A percentile compares a stretch with the other conserved stretches of the same genome.
These are phyloP conservation scores for Roridomyces roridus DNA, from an alignment of 768 basidiomycete genomes.

Conservation along the genomic window DNA sequence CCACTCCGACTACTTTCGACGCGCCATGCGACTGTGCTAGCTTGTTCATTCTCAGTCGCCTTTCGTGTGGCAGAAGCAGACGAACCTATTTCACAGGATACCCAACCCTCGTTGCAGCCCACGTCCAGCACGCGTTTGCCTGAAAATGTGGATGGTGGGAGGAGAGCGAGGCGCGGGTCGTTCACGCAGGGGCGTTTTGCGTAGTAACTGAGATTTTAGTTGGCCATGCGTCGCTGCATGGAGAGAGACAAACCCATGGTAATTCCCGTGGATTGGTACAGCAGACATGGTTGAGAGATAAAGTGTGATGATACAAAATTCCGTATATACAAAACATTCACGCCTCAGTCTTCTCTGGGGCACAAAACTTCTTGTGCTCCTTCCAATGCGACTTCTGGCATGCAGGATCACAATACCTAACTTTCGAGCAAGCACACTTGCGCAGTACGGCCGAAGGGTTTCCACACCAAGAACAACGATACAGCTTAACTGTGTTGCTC, in stretches of 20 bases:
- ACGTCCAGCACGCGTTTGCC: conserved; percentile 76
- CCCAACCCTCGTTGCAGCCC: conserved; percentile 87
- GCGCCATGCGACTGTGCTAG: conserved; percentile 72
- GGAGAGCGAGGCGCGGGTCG: conserved; percentile 71
- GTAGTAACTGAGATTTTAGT: conserved; percentile 70
- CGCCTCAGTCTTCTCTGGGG: not conserved
- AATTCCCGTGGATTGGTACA: conserved; percentile 74
- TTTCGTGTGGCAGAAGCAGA: not conserved
- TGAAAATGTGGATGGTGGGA: conserved; percentile 60
- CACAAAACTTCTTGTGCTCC: conserved; percentile 31
- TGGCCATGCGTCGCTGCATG: too few species aligned
- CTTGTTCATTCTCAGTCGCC: conserved; percentile 10
- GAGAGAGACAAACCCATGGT: conserved; percentile 73
- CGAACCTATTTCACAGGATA: conserved; percentile 83
- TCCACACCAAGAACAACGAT: conserved; percentile 68
- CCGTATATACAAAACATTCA: not conserved
- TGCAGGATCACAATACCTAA: conserved; percentile 48
- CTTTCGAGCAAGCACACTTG: conserved; percentile 54
- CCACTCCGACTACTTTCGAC: conserved; percentile 77
- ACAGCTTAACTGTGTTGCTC: conserved; percentile 55
- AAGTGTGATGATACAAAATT: too few species aligned
- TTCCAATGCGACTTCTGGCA: conserved; percentile 46
- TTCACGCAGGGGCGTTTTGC: conserved; percentile 63
- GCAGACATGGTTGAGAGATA: too few species aligned
- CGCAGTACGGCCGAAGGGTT: conserved; percentile 65